Evolutionary conservation across 2,329 filamentous ascomycete species (phyloP).

Genomic region (Fusarium staphyleae): DNA sequence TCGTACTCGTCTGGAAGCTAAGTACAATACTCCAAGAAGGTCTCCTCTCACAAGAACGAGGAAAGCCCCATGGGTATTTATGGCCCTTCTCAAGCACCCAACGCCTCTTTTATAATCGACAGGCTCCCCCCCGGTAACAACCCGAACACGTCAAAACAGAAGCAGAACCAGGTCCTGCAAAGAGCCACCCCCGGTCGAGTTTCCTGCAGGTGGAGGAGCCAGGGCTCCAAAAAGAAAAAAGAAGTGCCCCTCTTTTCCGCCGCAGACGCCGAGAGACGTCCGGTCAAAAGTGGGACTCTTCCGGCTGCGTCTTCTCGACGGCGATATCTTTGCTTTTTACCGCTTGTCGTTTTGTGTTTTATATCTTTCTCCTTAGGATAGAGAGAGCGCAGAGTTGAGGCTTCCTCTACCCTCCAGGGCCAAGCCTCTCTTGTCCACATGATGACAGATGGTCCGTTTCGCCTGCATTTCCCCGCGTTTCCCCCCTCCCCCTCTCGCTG

Average conservation of each 20-base stretch:
- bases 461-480: constrained; percentile 42
- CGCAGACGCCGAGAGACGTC: constrained; percentile 37
- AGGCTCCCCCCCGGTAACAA: no score
- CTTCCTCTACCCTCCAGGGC: constrained; percentile 21
- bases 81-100: constrained; percentile 21
- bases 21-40: neutral
- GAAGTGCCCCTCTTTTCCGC: neutral
- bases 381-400: neutral
- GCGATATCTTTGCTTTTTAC: constrained; percentile 32
- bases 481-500: neutral
- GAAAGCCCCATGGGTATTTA: constrained; percentile 37
- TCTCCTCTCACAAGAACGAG: constrained; percentile 5
- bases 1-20: no score
- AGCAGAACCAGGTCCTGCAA: no score
- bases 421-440: constrained; percentile 23
- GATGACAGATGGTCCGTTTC: constrained; percentile 37
- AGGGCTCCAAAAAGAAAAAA: neutral
- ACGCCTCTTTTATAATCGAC: no score
- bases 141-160: no score
- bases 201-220: neutral
- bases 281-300: constrained; percentile 34
- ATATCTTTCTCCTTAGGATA: neutral
- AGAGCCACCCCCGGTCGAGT: neutral
- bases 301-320: constrained; percentile 6
- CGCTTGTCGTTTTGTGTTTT: constrained; percentile 22